Evolutionary conservation across 2,329 filamentous ascomycete species (phyloP).

Genomic region (Fusarium mexicanum): DNA sequence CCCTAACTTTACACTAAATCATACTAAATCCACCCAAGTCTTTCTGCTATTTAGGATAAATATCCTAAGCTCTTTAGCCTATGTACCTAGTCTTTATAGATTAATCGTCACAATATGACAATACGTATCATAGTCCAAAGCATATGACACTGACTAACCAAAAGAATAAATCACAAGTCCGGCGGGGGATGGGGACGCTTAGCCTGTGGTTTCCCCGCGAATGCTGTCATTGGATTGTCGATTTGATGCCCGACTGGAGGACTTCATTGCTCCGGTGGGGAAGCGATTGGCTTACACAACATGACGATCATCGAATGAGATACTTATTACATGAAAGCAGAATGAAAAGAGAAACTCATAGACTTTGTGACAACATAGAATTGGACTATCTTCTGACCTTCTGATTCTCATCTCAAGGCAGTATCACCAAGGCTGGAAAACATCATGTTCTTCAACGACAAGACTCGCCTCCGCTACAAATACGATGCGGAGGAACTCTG

Average conservation of each 20-base stretch:
- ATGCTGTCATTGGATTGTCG: conserved; percentile 8
- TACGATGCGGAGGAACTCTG: conserved; percentile 15
- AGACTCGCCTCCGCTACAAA: conserved; percentile 8
- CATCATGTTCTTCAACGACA: conserved; percentile 17
- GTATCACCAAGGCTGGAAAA: neutral
- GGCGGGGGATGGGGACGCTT: conserved; percentile 3
- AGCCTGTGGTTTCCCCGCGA: neutral
- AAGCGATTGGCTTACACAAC: conserved; percentile 10
- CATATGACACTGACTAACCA: neutral
- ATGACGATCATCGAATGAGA: neutral
- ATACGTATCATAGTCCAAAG: neutral
- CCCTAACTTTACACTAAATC: neutral
- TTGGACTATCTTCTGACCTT: too few relatives aligned
- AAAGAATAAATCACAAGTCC: neutral
- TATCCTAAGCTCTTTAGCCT: neutral
- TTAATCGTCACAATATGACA: neutral
- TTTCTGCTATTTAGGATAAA: neutral
- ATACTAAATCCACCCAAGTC: neutral
- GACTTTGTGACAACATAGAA: neutral
- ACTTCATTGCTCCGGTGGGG: conserved; percentile 19
- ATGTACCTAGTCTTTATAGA: neutral
- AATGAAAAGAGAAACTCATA: neutral
- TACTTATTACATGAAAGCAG: neutral
- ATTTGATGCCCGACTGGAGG: conserved; percentile 7
- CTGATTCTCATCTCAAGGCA: neutral